phyloP scores from a whole-genome alignment of 345 rosid species.

The Populus simonii region DNA sequence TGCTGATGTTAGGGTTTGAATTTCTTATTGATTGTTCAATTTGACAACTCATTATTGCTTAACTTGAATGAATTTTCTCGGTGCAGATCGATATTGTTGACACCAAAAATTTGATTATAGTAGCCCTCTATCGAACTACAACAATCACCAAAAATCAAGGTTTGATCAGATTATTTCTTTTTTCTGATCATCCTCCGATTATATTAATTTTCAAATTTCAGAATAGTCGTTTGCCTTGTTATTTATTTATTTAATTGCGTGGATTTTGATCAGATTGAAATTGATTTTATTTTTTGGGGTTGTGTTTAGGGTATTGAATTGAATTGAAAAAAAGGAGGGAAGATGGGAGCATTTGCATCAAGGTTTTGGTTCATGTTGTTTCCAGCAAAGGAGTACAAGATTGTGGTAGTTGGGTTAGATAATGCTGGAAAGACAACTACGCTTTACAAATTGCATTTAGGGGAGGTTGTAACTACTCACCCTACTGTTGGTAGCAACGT shows the following conservation, averaged over 20 bases:
- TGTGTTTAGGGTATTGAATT: not conserved
- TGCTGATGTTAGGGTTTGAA: not conserved
- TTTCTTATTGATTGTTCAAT: not conserved
- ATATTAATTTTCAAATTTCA: too few relatives aligned
- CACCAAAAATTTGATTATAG: not conserved
- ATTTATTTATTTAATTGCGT: not conserved
- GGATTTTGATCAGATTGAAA: not conserved
- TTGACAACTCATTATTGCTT: not conserved
- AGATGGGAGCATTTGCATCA: constrained; percentile 82
- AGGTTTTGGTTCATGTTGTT: constrained; percentile 95
- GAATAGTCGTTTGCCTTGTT: too few relatives aligned
- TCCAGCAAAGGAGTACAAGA: constrained; percentile 96
- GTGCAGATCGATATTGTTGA: not conserved
- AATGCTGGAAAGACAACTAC: constrained; percentile 98
- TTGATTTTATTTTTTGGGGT: not conserved
- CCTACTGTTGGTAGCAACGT: constrained; percentile 96
- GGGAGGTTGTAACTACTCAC: constrained; percentile 96
- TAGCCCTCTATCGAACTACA: not conserved
- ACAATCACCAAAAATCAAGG: not conserved
- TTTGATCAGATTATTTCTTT: not conserved
- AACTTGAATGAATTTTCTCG: not conserved
- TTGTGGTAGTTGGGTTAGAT: constrained; percentile 93
- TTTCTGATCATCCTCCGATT: too few relatives aligned
- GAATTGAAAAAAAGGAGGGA: constrained; percentile 1
- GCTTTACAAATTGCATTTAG: constrained; percentile 87